These are phyloP conservation scores for Coniferiporia sulphurascens DNA, from an alignment of 1,284 basidiomycete genomes.

Conservation along the genomic window DNA sequence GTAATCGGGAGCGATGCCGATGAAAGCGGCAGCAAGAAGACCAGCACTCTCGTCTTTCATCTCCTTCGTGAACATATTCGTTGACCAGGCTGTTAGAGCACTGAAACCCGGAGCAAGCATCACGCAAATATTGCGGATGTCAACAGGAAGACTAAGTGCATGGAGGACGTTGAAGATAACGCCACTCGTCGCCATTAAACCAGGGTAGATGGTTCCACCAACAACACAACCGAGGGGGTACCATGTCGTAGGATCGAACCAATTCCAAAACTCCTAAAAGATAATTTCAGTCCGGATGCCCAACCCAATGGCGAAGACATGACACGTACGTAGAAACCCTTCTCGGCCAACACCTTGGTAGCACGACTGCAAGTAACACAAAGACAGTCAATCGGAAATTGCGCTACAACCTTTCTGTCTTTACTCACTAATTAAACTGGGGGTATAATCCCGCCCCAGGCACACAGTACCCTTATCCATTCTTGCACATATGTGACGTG, in stretches of 20 bases:
- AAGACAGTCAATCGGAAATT: neutral
- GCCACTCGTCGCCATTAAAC: constrained; percentile 95
- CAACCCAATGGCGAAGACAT: neutral
- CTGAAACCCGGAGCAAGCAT: too few species aligned
- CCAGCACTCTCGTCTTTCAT: too few species aligned
- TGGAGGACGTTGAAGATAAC: constrained; percentile 98
- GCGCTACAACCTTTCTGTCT: neutral
- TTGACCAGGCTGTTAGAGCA: too few species aligned
- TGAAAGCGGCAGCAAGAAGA: too few species aligned
- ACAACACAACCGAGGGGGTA: constrained; percentile 98
- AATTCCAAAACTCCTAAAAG: constrained; percentile 95
- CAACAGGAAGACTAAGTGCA: too few species aligned
- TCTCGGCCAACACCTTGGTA: constrained; percentile 81
- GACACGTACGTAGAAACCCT: constrained; percentile 59
- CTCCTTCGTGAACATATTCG: too few species aligned
- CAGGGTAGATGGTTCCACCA: constrained; percentile 97
- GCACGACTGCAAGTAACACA: constrained; percentile 70
- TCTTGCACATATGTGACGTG: too few species aligned
- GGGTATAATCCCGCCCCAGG: too few species aligned
- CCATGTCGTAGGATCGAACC: constrained; percentile 99
- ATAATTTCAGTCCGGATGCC: constrained; percentile 11
- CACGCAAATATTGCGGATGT: too few species aligned
- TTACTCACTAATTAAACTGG: constrained; percentile 91
- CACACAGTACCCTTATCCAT: too few species aligned
- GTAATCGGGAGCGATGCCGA: too few species aligned